These are phyloP conservation scores for Boletus reticuloceps DNA, from an alignment of 768 basidiomycete species.

Conservation along the genomic window DNA sequence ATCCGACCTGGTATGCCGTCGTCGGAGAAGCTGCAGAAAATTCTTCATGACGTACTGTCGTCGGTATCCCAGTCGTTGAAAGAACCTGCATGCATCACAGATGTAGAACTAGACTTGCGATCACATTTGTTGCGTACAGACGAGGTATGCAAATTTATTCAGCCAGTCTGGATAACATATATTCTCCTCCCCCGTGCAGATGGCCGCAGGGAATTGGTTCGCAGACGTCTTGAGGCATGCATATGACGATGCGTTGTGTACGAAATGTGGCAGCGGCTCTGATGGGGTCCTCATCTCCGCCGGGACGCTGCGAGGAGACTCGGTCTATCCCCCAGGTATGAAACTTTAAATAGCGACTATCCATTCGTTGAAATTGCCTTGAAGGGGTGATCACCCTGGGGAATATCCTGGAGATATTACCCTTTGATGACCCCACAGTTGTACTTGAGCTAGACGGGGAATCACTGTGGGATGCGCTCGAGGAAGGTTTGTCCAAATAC, in stretches of 20 bases:
- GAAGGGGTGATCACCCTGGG: conserved; percentile 76
- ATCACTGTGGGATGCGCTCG: conserved; percentile 77
- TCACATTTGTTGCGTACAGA: conserved; percentile 70
- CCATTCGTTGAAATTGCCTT: not conserved
- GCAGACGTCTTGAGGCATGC: conserved; percentile 81
- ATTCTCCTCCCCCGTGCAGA: conserved; percentile 36
- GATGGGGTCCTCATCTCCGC: conserved; percentile 82
- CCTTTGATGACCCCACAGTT: conserved; percentile 83
- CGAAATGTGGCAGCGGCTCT: conserved; percentile 59
- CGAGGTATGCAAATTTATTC: conserved; percentile 47
- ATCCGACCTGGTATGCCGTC: conserved; percentile 59
- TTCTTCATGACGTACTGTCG: conserved; percentile 63
- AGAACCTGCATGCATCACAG: conserved; percentile 71
- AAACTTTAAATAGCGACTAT: not conserved
- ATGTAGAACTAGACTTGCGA: conserved; percentile 66
- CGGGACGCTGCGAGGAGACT: conserved; percentile 85
- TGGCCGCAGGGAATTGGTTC: conserved; percentile 76
- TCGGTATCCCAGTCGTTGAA: conserved; percentile 68
- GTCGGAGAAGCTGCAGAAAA: conserved; percentile 49
- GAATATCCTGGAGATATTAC: conserved; percentile 84
- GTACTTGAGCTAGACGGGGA: conserved; percentile 79
- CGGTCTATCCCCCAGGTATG: conserved; percentile 76
- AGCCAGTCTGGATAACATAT: not conserved
- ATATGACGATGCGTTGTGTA: conserved; percentile 67
- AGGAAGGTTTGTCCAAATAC: conserved; percentile 70